phyloP scores from a whole-genome alignment of 176 grass and related monocot genomes.

The Pontederia crassipes region DNA sequence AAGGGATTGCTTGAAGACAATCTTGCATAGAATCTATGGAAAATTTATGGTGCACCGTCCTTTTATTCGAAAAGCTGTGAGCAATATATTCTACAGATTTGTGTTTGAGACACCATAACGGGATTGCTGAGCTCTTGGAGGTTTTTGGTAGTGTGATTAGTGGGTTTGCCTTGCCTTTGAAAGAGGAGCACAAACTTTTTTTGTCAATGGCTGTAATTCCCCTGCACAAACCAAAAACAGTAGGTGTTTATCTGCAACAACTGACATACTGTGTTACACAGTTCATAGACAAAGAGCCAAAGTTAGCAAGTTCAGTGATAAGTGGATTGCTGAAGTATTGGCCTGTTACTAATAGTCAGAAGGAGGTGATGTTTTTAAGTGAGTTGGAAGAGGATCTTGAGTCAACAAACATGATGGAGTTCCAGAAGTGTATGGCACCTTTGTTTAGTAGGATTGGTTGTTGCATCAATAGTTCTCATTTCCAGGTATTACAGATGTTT shows the following conservation, averaged over 20 bases:
- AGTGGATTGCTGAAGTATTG: slow-evolving; percentile 79
- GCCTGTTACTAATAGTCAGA: slow-evolving; percentile 91
- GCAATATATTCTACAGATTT: slow-evolving; percentile 94
- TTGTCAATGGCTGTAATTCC: slow-evolving; percentile 70
- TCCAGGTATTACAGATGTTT: slow-evolving; percentile 55
- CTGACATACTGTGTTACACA: slow-evolving; percentile 85
- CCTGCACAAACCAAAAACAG: slow-evolving; percentile 74
- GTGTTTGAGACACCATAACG: slow-evolving; percentile 83
- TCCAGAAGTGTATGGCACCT: slow-evolving; percentile 97
- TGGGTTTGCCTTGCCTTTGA: slow-evolving; percentile 83
- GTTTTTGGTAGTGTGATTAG: slow-evolving; percentile 93
- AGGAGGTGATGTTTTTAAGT: slow-evolving; percentile 98
- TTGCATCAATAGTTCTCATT: slow-evolving; percentile 78
- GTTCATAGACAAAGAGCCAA: slow-evolving; percentile 91
- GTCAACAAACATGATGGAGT: slow-evolving; percentile 50
- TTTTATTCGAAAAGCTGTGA: slow-evolving; percentile 79
- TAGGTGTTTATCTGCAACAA: slow-evolving; percentile 91
- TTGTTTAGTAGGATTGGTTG: slow-evolving; percentile 60
- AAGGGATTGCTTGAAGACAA: slow-evolving; percentile 85
- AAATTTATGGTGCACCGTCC: slow-evolving; percentile 99
- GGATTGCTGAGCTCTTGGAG: slow-evolving; percentile 89
- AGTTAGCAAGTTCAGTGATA: slow-evolving; percentile 59
- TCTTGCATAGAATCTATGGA: slow-evolving; percentile 88
- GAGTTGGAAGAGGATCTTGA: slow-evolving; percentile 91
- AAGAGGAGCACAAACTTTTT: slow-evolving; percentile 97